A percentile compares a stretch with the other conserved stretches of the same genome.
phyloP scores from a whole-genome alignment of 805 yeast genomes.

The Peterozyma xylosa region DNA sequence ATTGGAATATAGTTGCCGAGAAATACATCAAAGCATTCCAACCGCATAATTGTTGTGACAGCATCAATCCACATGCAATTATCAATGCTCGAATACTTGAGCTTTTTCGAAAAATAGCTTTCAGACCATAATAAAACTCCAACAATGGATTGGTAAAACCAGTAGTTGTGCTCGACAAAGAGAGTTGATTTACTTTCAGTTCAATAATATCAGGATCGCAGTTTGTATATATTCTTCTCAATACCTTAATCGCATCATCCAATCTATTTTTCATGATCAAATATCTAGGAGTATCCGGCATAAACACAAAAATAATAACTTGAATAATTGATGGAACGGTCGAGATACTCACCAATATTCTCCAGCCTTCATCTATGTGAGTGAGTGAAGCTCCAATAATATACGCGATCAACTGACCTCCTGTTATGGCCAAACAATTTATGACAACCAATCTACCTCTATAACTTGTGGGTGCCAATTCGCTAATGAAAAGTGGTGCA shows the following conservation, averaged over 20 bases:
- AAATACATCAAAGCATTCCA: conserved; percentile 53
- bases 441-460: conserved; percentile 46
- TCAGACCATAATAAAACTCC: conserved; percentile 31
- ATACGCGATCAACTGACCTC: conserved; percentile 50
- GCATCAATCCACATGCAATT: conserved; percentile 50
- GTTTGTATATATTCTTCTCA: conserved; percentile 28
- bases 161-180: conserved; percentile 12
- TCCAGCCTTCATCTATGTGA: conserved; percentile 38
- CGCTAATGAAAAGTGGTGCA: conserved; percentile 47
- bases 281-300: conserved; percentile 50
- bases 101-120: conserved; percentile 30
- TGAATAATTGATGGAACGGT: conserved; percentile 44
- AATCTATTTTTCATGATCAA: conserved; percentile 35
- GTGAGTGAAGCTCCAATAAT: conserved; percentile 42
- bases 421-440: conserved; percentile 47
- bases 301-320: conserved; percentile 34
- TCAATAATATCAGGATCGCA: conserved; percentile 30
- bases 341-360: conserved; percentile 42
- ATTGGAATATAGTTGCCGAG: conserved; percentile 46
- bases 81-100: conserved; percentile 45
- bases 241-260: conserved; percentile 31
- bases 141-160: conserved; percentile 15
- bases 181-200: conserved; percentile 36
- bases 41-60: conserved; percentile 50
- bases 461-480: conserved; percentile 44